Evolutionary conservation across 2,329 filamentous ascomycete species (phyloP), one percentile per base, ranked within the genome.

Genomic region (Mollisiaceae sp.): DNA sequence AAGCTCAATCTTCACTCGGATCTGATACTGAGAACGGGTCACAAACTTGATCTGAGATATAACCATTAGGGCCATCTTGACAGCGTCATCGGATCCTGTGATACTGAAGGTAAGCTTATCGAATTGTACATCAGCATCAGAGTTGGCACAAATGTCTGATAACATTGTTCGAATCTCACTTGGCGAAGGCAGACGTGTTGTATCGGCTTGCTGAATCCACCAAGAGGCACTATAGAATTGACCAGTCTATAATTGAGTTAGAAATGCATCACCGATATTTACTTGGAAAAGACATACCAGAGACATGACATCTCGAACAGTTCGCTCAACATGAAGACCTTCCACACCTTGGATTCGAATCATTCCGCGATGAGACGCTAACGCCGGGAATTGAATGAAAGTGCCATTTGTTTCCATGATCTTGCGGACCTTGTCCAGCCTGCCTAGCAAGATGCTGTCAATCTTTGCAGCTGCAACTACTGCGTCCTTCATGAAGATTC

Each of bases 141-240:
- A 97, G 77, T 97, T 97, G 76, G 94, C 93, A 77, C 94, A 98
- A 67, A 99, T 97, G 74, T 98, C 94, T 18, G 92, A 91, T 15
- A 99, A 86, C 89, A 98, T 97, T n/a, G 89, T 86, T 65, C 92
- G 88, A 67, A 97, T 89, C 68, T 98, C 93, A 56, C 83, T 81
- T 47, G 86, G 81, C 8, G 80, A 89, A 67, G 90, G 83, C 75
- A 86, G 75, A 74, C 84, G 80, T 73, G 85, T 78, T 69, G 87
- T 82, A 67, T 95, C 91, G 15, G 89, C 86, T 74, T 92, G 89
- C 75, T 93, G 90, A 71, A 97, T 91, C 86, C 93, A 97, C 94
- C 95, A 99, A 12, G 92, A 93, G 24, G 94, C 94, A 76, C 93
- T 95, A 80, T 99, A 99, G 78, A 98, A 99, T 80, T 99, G 95